phyloP scores from a whole-genome alignment of 345 rosid species.

The Iberis pinnata region DNA sequence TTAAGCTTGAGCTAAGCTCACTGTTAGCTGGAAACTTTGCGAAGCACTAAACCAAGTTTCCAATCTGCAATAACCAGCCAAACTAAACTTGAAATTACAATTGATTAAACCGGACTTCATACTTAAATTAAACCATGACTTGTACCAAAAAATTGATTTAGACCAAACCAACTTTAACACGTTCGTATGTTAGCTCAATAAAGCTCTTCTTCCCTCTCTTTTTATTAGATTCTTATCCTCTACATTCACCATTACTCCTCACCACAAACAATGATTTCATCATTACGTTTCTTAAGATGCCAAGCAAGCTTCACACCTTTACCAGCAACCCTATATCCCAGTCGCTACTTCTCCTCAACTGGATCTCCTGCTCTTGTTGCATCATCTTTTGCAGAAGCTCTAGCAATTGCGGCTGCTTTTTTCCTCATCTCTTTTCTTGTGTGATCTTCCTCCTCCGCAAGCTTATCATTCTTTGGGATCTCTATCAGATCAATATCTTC shows the following conservation, averaged over 20 bases:
- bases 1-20: too few species aligned
- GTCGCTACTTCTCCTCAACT: constrained; percentile 79
- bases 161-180: too few species aligned
- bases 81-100: too few species aligned
- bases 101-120: too few species aligned
- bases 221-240: constrained; percentile 37
- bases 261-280: constrained; percentile 19
- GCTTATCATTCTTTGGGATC: constrained; percentile 28
- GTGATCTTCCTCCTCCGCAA: constrained; percentile 46
- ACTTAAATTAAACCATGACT: too few species aligned
- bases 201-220: constrained; percentile 61
- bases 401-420: constrained; percentile 53
- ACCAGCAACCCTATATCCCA: constrained; percentile 87
- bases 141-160: too few species aligned
- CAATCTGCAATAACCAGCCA: too few species aligned
- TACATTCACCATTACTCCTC: constrained; percentile 26
- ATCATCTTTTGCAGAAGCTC: constrained; percentile 29
- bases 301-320: constrained; percentile 90
- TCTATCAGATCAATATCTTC: constrained; percentile 71
- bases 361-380: constrained; percentile 39
- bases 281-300: constrained; percentile 62
- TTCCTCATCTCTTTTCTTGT: constrained; percentile 67
- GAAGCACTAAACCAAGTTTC: too few species aligned
- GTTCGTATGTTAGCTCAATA: constrained; percentile 67
- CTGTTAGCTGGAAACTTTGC: too few species aligned